Evolutionary conservation across 2,329 filamentous ascomycete genomes (phyloP), one percentile per base, ranked within the genome.

Genomic region (Cordyceps tenuipes): DNA sequence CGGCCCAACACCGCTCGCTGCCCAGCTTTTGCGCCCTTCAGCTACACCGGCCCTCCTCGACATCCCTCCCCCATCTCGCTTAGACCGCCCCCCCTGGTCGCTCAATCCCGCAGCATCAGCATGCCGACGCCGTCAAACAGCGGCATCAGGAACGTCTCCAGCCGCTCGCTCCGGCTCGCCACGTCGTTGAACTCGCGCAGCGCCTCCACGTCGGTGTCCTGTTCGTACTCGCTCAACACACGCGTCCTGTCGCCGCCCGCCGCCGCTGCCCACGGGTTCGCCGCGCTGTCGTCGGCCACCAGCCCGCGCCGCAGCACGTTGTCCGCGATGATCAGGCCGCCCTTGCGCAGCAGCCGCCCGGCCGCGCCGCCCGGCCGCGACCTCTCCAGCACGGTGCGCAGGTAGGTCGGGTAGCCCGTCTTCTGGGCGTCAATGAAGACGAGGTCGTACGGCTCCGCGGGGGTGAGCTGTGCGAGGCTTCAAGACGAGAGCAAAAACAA

Each of bases 341-440:
- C 79, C 9, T 73, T 67, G 1, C 76, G 73, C 44, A 84, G 72
- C 29, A 84, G 72, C 7, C 79, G 74, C 63, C 65, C 3, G 66
- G 19, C 6, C 64, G 34, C 62, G 36, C 36, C 36, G 26, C 71
- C 73, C 1, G 78, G 73, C 53, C 65, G 66, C 5, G 79, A 82
- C 53, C 69, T 66, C 19, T 70, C 71, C 15, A 82, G 71, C 57
- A 82, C 75, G 34, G 74, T 70, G 21, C 70, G 66, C 43, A 82
- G 71, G 66, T 82, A 82, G 7, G 65, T 66, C 0, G 76, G 75
- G 65, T 82, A 82, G n/a, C 76, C 77, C 0, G 73, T 70, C 70
- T 82, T 82, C 61, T 82, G 74, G 26, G 80, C 80, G 61, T 82
- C 80, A 62, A 82, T 74, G 66, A 82, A 82, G 66, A 82, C 73